Percentiles rank a stretch among this genome's conserved stretches.
Evolutionary conservation across 2,329 filamentous ascomycete genomes (phyloP).

Genomic region (Phoma herbarum): DNA sequence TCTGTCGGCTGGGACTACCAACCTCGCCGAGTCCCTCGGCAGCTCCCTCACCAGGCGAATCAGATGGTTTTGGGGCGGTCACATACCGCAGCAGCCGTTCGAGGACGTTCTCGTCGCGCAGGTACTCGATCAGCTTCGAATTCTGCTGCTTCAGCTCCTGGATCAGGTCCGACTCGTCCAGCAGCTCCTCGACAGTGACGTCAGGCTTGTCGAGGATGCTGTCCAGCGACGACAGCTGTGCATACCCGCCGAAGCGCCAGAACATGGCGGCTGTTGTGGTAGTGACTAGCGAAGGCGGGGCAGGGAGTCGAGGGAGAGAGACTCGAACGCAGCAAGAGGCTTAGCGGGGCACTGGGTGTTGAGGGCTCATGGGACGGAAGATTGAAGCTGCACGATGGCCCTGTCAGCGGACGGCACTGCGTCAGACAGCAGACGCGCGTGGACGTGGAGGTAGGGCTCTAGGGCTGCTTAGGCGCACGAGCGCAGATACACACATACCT

Average conservation of each 20-base stretch:
- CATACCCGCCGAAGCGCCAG: constrained; percentile 99
- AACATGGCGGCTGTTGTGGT: constrained; percentile 72
- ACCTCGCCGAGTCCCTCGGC: constrained; percentile 58
- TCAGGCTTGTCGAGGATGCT: constrained; percentile 94
- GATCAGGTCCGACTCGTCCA: constrained; percentile 95
- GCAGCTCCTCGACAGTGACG: constrained; percentile 92
- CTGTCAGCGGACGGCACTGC: constrained; percentile 15
- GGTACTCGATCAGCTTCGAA: constrained; percentile 94
- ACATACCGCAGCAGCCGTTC: constrained; percentile 91
- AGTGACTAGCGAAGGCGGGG: constrained; percentile 40
- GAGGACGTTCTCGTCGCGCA: constrained; percentile 86
- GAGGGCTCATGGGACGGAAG: constrained; percentile 26
- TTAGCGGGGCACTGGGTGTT: constrained; percentile 20
- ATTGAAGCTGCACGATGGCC: constrained; percentile 17
- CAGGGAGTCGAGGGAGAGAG: constrained; percentile 35
- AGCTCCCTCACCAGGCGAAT: constrained; percentile 44
- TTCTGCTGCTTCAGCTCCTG: constrained; percentile 99
- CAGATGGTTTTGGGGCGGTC: constrained; percentile 73
- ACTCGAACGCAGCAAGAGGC: constrained; percentile 36
- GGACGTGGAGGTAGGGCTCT: constrained; percentile 14
- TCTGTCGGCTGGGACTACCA: constrained; percentile 43
- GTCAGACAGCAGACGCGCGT: constrained; percentile 21
- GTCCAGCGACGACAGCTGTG: constrained; percentile 96
- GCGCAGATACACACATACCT: constrained; percentile 27
- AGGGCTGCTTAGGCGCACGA: constrained; percentile 33